These are phyloP conservation scores for Furcasterigmium furcatum DNA, from an alignment of 2,329 filamentous ascomycete species.

Conservation along the genomic window DNA sequence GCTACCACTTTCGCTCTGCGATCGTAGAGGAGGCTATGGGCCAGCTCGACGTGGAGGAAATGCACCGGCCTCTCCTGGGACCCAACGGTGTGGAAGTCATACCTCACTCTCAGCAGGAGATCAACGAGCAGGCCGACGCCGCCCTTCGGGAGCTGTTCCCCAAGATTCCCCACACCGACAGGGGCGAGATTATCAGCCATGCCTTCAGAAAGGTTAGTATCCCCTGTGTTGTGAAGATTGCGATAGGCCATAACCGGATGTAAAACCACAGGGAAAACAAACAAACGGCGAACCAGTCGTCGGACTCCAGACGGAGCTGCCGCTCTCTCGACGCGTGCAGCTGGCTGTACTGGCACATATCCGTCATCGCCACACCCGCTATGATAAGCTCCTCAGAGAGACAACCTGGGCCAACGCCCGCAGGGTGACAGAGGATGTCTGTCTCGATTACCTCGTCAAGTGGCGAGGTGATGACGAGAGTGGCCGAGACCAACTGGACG, in stretches of 20 bases:
- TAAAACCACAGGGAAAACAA: slow-evolving; percentile 38
- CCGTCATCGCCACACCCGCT: slow-evolving; percentile 63
- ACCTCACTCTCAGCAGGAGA: slow-evolving; percentile 55
- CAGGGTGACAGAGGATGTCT: slow-evolving; percentile 57
- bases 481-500: slow-evolving; percentile 63
- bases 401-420: slow-evolving; percentile 57
- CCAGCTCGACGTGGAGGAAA: slow-evolving; percentile 8
- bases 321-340: slow-evolving; percentile 60
- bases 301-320: slow-evolving; percentile 51
- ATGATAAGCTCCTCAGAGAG: slow-evolving; percentile 58
- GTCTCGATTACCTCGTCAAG: slow-evolving; percentile 64
- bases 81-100: slow-evolving; percentile 44
- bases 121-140: slow-evolving; percentile 59
- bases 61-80: slow-evolving; percentile 14
- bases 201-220: slow-evolving; percentile 58
- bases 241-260: neutral
- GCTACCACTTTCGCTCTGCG: slow-evolving; percentile 56
- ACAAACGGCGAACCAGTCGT: slow-evolving; percentile 54
- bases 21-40: slow-evolving; percentile 54
- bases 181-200: slow-evolving; percentile 58
- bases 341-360: slow-evolving; percentile 65
- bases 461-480: slow-evolving; percentile 71
- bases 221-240: neutral
- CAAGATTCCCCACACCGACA: slow-evolving; percentile 62
- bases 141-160: slow-evolving; percentile 63